Conservation (phyloP, 2,329 filamentous ascomycete genomes). For the Claviceps maximensis region DNA sequence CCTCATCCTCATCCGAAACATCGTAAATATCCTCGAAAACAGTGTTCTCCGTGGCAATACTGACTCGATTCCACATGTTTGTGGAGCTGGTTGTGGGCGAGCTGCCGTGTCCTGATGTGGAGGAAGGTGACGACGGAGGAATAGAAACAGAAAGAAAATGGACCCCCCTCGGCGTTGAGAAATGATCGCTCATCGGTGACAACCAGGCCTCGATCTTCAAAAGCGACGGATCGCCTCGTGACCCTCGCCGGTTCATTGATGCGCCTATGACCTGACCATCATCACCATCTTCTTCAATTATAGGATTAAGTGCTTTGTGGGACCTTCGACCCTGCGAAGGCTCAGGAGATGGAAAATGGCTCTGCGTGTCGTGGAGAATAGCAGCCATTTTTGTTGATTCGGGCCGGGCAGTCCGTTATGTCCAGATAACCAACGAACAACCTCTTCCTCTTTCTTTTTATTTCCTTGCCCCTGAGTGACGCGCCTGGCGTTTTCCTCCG, state of each 20-base stretch:
- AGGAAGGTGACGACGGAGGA: constrained; percentile 47
- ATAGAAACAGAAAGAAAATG: constrained; percentile 51
- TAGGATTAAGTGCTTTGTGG: constrained; percentile 46
- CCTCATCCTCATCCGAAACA: constrained; percentile 64
- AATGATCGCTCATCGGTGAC: constrained; percentile 48
- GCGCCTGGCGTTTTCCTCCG: not conserved
- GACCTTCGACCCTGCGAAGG: constrained; percentile 44
- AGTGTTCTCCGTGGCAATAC: constrained; percentile 49
- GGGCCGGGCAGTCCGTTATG: constrained; percentile 14
- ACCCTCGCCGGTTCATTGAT: constrained; percentile 11
- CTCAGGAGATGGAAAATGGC: constrained; percentile 31
- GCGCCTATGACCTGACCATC: constrained; percentile 17
- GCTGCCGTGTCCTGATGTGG: constrained; percentile 36
- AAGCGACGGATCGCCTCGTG: constrained; percentile 22
- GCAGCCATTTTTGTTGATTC: constrained; percentile 30
- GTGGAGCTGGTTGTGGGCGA: constrained; percentile 40
- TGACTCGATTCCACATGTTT: constrained; percentile 51
- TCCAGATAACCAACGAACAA: constrained; percentile 12
- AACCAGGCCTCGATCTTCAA: constrained; percentile 46
- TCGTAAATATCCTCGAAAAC: constrained; percentile 85
- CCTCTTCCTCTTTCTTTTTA: not conserved
- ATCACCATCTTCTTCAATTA: constrained; percentile 45
- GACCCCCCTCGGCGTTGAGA: constrained; percentile 57
- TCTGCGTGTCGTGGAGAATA: constrained; percentile 11
- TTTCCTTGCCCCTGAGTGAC: not conserved